phyloP scores from a whole-genome alignment of 305 asterid species.

The Plantago coronopus region DNA sequence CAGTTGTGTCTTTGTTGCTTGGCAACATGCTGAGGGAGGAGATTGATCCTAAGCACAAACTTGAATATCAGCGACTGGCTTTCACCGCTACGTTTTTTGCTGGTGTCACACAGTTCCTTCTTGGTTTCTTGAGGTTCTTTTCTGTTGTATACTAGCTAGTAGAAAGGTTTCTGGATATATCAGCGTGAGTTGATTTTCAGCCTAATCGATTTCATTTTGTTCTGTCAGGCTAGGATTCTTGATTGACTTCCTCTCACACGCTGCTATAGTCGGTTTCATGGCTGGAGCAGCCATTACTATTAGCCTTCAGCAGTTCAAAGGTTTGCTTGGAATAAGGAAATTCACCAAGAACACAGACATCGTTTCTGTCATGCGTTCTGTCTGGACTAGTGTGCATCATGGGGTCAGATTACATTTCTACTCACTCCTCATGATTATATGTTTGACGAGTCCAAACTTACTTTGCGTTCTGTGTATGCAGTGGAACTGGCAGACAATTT shows the following conservation, averaged over 20 bases:
- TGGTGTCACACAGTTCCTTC: slow-evolving; percentile 26
- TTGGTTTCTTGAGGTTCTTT: slow-evolving; percentile 32
- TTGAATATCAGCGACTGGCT: slow-evolving; percentile 27
- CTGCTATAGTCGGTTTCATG: slow-evolving; percentile 37
- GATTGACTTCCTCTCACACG: slow-evolving; percentile 39
- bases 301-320: slow-evolving; percentile 35
- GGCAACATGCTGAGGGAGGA: slow-evolving; percentile 28
- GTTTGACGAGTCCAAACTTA: too few relatives aligned
- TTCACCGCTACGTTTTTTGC: slow-evolving; percentile 39
- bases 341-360: slow-evolving; percentile 34
- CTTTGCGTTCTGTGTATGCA: slow-evolving; percentile 20
- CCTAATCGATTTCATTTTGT: too few relatives aligned
- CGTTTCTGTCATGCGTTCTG: slow-evolving; percentile 33
- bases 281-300: slow-evolving; percentile 38
- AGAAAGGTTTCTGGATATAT: not conserved
- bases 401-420: slow-evolving; percentile 22
- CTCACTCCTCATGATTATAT: not conserved
- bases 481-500: slow-evolving; percentile 63
- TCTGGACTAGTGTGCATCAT: slow-evolving; percentile 26
- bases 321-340: slow-evolving; percentile 27
- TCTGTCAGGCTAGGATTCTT: slow-evolving; percentile 32
- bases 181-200: not conserved
- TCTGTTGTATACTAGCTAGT: not conserved
- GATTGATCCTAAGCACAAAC: slow-evolving; percentile 31
- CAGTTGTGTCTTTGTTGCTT: slow-evolving; percentile 38